Conservation (phyloP, 1,284 basidiomycete genomes). For the Leccinum olivaceoglutinosum region DNA sequence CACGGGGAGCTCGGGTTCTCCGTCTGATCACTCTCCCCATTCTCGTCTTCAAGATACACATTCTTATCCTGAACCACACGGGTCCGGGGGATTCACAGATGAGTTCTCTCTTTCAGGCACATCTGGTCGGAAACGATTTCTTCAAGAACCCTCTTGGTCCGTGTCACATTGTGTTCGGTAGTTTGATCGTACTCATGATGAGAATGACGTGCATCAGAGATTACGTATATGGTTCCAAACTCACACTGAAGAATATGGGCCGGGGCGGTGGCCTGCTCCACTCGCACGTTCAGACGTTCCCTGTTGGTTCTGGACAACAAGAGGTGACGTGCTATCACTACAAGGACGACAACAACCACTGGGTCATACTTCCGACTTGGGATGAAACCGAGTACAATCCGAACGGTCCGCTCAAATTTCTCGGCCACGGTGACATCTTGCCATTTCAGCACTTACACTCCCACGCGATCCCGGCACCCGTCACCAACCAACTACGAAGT, state of each 20-base stretch:
- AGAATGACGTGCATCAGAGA: slow-evolving; percentile 44
- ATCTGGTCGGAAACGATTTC: slow-evolving; percentile 92
- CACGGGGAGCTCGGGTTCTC: slow-evolving; percentile 85
- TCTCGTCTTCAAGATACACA: slow-evolving; percentile 93
- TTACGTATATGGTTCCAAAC: slow-evolving; percentile 82
- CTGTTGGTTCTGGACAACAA: slow-evolving; percentile 89
- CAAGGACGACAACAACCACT: slow-evolving; percentile 97
- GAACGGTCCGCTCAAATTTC: slow-evolving; percentile 62
- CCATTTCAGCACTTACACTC: slow-evolving; percentile 92
- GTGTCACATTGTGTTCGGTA: slow-evolving; percentile 15
- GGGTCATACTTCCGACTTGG: slow-evolving; percentile 81
- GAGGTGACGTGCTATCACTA: slow-evolving; percentile 99
- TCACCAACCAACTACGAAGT: slow-evolving; percentile 94
- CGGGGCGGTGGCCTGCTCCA: slow-evolving; percentile 96
- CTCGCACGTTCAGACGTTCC: slow-evolving; percentile 94
- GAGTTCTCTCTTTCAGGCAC: slow-evolving; percentile 98
- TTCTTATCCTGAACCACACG: slow-evolving; percentile 88
- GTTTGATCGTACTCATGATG: neutral
- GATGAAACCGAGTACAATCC: slow-evolving; percentile 62
- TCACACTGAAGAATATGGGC: slow-evolving; percentile 97
- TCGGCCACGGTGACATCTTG: slow-evolving; percentile 76
- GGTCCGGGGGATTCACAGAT: slow-evolving; percentile 98
- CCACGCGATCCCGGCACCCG: slow-evolving; percentile 81
- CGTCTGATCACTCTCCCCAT: slow-evolving; percentile 90
- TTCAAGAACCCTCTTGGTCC: slow-evolving; percentile 77